These are phyloP conservation scores for Sporothrix sp. DNA, from an alignment of 2,329 filamentous ascomycete genomes.

Conservation along the genomic window DNA sequence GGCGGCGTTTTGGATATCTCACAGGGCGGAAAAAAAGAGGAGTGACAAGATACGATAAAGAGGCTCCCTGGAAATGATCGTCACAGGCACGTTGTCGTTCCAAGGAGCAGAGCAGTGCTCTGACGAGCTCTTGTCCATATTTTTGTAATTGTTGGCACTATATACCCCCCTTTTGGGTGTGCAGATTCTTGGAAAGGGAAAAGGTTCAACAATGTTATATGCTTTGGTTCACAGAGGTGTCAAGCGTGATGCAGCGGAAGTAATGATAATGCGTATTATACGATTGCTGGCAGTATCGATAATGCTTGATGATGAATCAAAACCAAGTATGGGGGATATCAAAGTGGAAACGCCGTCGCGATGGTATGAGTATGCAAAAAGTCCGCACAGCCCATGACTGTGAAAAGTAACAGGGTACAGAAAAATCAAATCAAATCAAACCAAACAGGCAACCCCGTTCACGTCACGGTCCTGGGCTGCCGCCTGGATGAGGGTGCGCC, in stretches of 20 bases:
- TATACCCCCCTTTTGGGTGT: conserved; percentile 5
- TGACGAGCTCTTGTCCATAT: background rate
- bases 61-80: no score
- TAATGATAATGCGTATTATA: background rate
- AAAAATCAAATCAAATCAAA: background rate
- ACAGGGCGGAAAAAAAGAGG: no score
- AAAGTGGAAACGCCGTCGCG: conserved; percentile 5
- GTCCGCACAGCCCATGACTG: no score
- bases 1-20: no score
- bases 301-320: no score
- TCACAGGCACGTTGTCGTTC: no score
- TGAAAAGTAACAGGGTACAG: no score
- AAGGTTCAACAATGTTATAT: background rate
- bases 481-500: background rate
- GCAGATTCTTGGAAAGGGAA: conserved; percentile 2
- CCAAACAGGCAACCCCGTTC: background rate
- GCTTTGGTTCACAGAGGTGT: no score
- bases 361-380: background rate
- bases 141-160: background rate
- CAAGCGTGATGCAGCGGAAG: no score
- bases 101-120: no score
- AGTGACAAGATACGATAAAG: no score
- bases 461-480: background rate
- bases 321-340: background rate
- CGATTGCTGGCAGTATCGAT: no score